Evolutionary conservation across 768 basidiomycete species (phyloP).

Genomic region (Trichaptum fuscoviolaceum): DNA sequence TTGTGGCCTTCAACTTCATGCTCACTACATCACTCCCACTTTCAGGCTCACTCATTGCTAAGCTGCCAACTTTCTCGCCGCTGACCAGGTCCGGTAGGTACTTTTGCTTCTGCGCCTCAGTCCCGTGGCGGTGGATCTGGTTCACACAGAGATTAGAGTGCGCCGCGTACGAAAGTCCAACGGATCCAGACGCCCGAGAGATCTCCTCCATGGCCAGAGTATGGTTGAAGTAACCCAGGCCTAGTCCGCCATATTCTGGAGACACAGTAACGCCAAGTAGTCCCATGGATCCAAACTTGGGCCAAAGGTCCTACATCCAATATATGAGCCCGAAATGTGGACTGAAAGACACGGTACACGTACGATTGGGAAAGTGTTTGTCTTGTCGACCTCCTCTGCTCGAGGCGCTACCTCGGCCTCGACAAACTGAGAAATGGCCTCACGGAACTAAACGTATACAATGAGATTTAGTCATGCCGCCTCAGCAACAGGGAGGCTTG

Average conservation of each 20-base stretch:
- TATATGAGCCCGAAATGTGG: background rate
- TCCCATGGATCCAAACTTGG: slow-evolving; percentile 89
- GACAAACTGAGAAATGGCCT: slow-evolving; percentile 74
- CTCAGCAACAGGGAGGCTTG: slow-evolving; percentile 1
- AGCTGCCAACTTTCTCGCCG: slow-evolving; percentile 79
- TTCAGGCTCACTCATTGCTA: slow-evolving; percentile 93
- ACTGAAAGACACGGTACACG: slow-evolving; percentile 16
- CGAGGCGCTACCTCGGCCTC: slow-evolving; percentile 80
- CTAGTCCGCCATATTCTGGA: slow-evolving; percentile 76
- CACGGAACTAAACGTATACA: slow-evolving; percentile 58
- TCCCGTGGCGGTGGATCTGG: slow-evolving; percentile 82
- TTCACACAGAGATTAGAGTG: slow-evolving; percentile 83
- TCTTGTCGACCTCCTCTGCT: slow-evolving; percentile 81
- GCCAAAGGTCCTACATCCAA: slow-evolving; percentile 68
- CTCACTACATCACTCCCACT: slow-evolving; percentile 95
- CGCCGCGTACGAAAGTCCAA: slow-evolving; percentile 88
- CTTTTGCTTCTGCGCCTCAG: slow-evolving; percentile 74
- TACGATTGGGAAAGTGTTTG: slow-evolving; percentile 76
- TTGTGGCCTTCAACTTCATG: slow-evolving; percentile 81
- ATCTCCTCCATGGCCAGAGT: slow-evolving; percentile 94
- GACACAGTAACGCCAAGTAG: slow-evolving; percentile 83
- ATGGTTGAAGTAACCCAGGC: slow-evolving; percentile 80
- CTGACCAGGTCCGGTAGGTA: slow-evolving; percentile 78
- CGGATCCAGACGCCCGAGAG: slow-evolving; percentile 85
- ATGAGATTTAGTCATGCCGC: slow-evolving; percentile 4